Base-by-base conservation (phyloP, 1,284 basidiomycete species). In the Tilletiaria anomala region DNA sequence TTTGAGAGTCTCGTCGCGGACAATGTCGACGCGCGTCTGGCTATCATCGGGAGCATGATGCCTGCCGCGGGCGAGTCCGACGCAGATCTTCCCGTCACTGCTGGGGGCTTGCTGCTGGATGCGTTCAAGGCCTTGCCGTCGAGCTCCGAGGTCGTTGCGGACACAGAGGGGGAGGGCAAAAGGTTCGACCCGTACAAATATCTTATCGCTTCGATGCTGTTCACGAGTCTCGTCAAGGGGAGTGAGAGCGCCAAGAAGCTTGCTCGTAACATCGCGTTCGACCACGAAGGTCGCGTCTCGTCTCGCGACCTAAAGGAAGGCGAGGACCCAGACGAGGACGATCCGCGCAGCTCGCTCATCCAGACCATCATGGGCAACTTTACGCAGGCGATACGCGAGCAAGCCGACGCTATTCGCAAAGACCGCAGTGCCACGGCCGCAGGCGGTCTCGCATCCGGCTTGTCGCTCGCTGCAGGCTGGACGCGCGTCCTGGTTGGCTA, bases 401-500 rank as follows among this genome's bases (percentile, higher is more conserved):
- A 74, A 43, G 68, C 70, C 4, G 63, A 65, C 23, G 53, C 61
- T 0, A 51, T 59, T 2, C 53, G 61, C 16, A 45, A 51, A 21
- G 63, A 64, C 41, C 56, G 62, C 17, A 45, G 52, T 12, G 48
- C 47, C 1, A 41, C 39, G 5, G 48, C 51, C 0, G n/a, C 21
- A 12, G 26, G 38, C 26, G 50, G 49, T 39, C 47, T 47, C 4
- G 48, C 45, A 11, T 37, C 43, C 19, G 32, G 46, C 23, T 38
- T 45, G 6, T 39, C 39, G 3, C 40, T 45, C 16, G 54, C 58
- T 5, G 51, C 54, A 5, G 57, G 57, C 44, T 96, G 88, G 87
- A 85, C 87, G 50, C 74, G 86, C 45, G 72, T 94, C 44, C 79
- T 88, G 60, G 78, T 85, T 4, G 83, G 80, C 1, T 91, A 94